A percentile compares a stretch with the other conserved stretches of the same genome.
phyloP scores from a whole-genome alignment of 345 rosid genomes.

The Lenwebbia sp. region DNA sequence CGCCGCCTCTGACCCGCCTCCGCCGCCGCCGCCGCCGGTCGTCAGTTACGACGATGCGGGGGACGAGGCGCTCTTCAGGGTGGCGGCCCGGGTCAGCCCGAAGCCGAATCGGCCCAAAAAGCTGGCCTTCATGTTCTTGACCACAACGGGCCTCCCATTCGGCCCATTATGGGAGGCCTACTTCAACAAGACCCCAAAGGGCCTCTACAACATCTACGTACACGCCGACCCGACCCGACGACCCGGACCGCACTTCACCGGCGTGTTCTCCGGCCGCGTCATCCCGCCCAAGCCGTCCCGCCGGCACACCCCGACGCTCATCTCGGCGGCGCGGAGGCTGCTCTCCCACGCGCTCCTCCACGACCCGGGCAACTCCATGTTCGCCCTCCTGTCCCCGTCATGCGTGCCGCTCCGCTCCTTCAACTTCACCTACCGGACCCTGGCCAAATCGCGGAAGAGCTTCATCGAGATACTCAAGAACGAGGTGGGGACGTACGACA shows the following conservation, averaged over 20 bases:
- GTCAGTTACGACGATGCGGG: constrained; percentile 18
- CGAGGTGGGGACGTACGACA: constrained; percentile 39
- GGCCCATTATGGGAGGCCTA: constrained; percentile 60
- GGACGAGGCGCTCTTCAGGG: constrained; percentile 33
- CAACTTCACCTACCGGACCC: constrained; percentile 32
- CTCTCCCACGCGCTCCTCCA: constrained; percentile 59
- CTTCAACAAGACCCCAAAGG: constrained; percentile 23
- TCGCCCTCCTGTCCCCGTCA: constrained; percentile 55
- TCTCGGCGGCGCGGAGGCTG: constrained; percentile 60
- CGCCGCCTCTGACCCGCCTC: not conserved
- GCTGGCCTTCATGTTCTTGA: constrained; percentile 62
- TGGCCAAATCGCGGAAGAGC: constrained; percentile 35
- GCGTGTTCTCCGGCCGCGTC: constrained; percentile 43
- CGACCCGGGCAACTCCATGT: constrained; percentile 51
- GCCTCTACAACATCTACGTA: constrained; percentile 50
- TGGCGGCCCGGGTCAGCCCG: constrained; percentile 36
- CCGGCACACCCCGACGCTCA: constrained; percentile 49
- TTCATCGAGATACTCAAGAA: constrained; percentile 55
- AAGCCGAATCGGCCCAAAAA: constrained; percentile 29
- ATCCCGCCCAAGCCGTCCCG: constrained; percentile 42
- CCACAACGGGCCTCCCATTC: constrained; percentile 53
- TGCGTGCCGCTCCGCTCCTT: constrained; percentile 68
- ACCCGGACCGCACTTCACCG: constrained; percentile 37
- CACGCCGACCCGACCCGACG: constrained; percentile 53
- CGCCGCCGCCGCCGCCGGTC: constrained; percentile 6